These are phyloP conservation scores for Plasmodium vinckei DNA, from an alignment of 169 alveolate species.

Conservation along the genomic window DNA sequence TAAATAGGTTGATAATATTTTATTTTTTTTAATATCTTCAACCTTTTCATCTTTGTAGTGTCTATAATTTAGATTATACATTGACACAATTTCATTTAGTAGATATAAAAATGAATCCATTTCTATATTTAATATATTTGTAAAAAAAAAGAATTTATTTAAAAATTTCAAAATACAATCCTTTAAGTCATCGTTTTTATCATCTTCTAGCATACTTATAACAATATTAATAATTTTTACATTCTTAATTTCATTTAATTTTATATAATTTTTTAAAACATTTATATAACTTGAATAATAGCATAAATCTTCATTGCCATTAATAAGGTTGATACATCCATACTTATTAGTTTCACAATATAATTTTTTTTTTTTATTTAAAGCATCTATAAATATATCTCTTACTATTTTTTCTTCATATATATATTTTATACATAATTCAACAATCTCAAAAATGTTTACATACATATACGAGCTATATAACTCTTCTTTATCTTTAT, in stretches of 20 bases:
- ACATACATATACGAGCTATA: constrained; percentile 13
- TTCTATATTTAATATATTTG: constrained; percentile 1
- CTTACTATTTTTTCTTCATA: constrained; percentile 36
- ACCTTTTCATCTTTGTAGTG: neutral
- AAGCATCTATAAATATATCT: too few species aligned
- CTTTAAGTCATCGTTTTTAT: neutral
- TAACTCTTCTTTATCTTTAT: neutral
- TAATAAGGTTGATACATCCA: constrained; percentile 12
- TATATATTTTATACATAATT: constrained; percentile 35
- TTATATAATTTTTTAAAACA: neutral
- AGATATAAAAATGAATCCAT: constrained; percentile 11
- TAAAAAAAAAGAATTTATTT: neutral
- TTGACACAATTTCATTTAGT: constrained; percentile 2
- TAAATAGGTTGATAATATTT: constrained; percentile 6
- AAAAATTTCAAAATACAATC: neutral
- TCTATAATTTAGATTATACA: constrained; percentile 20
- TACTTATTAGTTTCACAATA: neutral
- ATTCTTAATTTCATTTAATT: constrained; percentile 19
- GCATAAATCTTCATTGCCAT: constrained; percentile 5
- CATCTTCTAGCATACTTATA: neutral
- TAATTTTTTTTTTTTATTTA: neutral
- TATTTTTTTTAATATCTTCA: neutral
- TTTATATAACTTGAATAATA: constrained; percentile 27
- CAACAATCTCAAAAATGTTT: constrained; percentile 54
- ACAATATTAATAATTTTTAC: neutral